These are phyloP conservation scores for Themeda triandra DNA, from an alignment of 176 grass and related monocot genomes.

Conservation along the genomic window DNA sequence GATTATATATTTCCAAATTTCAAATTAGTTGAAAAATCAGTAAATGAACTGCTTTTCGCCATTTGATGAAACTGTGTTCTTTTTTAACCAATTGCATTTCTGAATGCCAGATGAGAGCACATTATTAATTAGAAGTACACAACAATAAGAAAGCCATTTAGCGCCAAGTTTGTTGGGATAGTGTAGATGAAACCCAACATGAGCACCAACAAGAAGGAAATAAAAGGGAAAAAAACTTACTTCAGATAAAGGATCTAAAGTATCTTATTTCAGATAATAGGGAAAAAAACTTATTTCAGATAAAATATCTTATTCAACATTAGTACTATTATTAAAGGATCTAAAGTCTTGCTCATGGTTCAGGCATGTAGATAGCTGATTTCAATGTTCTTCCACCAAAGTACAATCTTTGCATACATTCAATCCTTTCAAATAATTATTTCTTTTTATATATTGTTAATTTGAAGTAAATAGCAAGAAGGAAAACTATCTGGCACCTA, in stretches of 20 bases:
- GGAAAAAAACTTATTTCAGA: neutral
- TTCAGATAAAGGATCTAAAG: no score
- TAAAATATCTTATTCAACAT: no score
- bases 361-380: neutral
- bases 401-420: neutral
- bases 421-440: neutral
- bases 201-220: neutral
- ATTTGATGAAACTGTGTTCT: no score
- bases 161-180: neutral
- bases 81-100: no score
- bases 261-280: no score
- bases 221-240: neutral
- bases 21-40: neutral
- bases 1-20: slow-evolving; percentile 15
- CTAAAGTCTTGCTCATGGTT: neutral
- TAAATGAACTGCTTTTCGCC: neutral
- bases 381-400: neutral
- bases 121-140: no score
- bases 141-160: neutral
- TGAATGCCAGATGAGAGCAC: no score
- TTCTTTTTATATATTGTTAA: neutral
- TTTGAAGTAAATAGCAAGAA: neutral
- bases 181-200: neutral
- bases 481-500: neutral
- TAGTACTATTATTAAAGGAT: neutral